Base-by-base conservation (phyloP, 352 stramenopile genomes). In the Phytophthora pini region DNA sequence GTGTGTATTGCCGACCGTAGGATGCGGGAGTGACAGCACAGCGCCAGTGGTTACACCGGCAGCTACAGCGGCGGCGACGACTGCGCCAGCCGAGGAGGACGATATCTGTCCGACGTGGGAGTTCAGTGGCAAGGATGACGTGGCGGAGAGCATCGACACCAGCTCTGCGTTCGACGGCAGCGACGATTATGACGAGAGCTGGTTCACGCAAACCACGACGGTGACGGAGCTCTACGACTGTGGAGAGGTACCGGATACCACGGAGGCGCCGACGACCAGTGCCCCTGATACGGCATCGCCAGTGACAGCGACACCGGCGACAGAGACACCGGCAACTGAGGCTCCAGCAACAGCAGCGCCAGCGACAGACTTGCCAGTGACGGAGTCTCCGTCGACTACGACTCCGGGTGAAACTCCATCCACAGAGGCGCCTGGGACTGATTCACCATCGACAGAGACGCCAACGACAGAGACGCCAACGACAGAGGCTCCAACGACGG, bases 1-100 rank as follows among this genome's bases (percentile, higher is more conserved):
- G 1, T 83, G 75, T 43, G 70, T 79, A 15, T 61, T 83, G 60
- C 72, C 71, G 13, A 75, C 68, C 13, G 26, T 74, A 7, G 66
- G 66, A 10, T 80, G 75, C 38, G 40, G 44, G 7, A 47, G 40
- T 39, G 43, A 48, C 2, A 40, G 32, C 50, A 39, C 7, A 7
- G n/a, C 9, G 7, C 38, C 38, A 20, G 13, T 11, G 5, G 38
- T 11, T 20, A 62, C 46, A 27, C 53, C 53, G 15, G 40, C 13
- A 12, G 3, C 36, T 11, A 65, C 62, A 17, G 55, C 62, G 17
- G 57, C 51, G 54, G 57, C 26, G 5, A 68, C 51, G 5, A 68
- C 45, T 17, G 53, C 52, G n/a, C 52, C 64, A 17, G 31, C 38
- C 7, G 41, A 58, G 15, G 54, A 61, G 20, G 50, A 55, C 11